Conservation (phyloP, 2,329 filamentous ascomycete genomes). For the Myriosclerotinia duriaeana region DNA sequence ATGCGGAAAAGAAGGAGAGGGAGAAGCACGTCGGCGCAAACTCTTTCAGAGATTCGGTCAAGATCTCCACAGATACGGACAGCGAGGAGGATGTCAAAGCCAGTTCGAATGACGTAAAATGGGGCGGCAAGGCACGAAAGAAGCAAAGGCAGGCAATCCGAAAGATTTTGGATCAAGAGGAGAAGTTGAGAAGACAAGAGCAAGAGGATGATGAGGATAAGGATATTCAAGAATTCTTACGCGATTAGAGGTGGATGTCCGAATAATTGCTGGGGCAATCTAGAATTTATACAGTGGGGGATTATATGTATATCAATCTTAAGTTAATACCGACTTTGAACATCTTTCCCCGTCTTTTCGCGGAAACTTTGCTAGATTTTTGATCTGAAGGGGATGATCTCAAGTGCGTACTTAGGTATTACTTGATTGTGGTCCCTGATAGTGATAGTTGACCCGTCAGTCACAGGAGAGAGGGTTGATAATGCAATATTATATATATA, state of each 20-base stretch:
- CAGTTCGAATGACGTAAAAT: conserved; percentile 46
- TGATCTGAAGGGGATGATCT: no score
- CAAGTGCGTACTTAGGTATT: no score
- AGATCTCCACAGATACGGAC: conserved; percentile 54
- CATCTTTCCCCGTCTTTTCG: no score
- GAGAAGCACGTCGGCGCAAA: conserved; percentile 56
- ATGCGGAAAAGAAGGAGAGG: conserved; percentile 35
- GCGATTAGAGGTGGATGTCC: conserved; percentile 46
- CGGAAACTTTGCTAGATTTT: no score
- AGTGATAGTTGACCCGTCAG: no score
- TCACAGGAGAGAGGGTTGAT: no score
- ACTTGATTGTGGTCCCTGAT: no score
- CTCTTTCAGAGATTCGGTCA: conserved; percentile 54
- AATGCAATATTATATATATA: no score
- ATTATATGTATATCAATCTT: conserved; percentile 23
- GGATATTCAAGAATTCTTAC: conserved; percentile 71
- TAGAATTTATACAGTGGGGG: not conserved
- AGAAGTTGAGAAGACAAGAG: conserved; percentile 52
- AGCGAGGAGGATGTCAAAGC: conserved; percentile 47
- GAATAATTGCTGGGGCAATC: not conserved
- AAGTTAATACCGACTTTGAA: not conserved
- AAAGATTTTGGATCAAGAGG: conserved; percentile 62
- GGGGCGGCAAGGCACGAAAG: conserved; percentile 69
- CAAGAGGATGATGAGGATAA: conserved; percentile 69
- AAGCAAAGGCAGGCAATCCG: conserved; percentile 67